phyloP scores from a whole-genome alignment of 768 basidiomycete genomes.

The Leccinum aurantiacum region DNA sequence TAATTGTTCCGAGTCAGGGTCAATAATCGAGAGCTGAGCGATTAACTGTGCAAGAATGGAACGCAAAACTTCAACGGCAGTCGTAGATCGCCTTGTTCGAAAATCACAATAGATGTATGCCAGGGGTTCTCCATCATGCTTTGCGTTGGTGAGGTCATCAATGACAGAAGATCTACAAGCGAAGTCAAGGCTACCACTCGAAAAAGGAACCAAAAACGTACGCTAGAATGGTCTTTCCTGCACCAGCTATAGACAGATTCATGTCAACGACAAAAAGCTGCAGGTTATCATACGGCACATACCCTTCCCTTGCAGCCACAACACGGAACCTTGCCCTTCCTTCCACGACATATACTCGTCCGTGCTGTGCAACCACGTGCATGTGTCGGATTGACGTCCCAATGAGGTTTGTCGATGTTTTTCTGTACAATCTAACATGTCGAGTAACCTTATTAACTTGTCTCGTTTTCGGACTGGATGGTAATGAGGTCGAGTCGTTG shows the following conservation, averaged over 20 bases:
- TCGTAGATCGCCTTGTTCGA: constrained; percentile 3
- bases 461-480: neutral
- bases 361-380: too few relatives aligned
- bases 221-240: neutral
- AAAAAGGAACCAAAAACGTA: neutral
- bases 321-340: neutral
- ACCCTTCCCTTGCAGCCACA: constrained; percentile 23
- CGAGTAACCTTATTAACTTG: too few relatives aligned
- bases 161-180: neutral
- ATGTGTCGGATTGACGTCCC: too few relatives aligned
- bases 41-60: constrained; percentile 22
- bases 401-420: too few relatives aligned
- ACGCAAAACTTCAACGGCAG: constrained; percentile 15
- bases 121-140: neutral
- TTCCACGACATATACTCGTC: too few relatives aligned
- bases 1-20: neutral
- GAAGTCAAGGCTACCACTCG: neutral
- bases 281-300: neutral
- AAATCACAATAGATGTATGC: constrained; percentile 28
- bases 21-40: neutral
- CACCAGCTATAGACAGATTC: neutral
- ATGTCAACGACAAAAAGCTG: neutral
- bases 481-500: too few relatives aligned
- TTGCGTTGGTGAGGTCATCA: neutral
- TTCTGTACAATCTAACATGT: too few relatives aligned